phyloP scores from a whole-genome alignment of 2,329 filamentous ascomycete species.

The Venturia asperata region DNA sequence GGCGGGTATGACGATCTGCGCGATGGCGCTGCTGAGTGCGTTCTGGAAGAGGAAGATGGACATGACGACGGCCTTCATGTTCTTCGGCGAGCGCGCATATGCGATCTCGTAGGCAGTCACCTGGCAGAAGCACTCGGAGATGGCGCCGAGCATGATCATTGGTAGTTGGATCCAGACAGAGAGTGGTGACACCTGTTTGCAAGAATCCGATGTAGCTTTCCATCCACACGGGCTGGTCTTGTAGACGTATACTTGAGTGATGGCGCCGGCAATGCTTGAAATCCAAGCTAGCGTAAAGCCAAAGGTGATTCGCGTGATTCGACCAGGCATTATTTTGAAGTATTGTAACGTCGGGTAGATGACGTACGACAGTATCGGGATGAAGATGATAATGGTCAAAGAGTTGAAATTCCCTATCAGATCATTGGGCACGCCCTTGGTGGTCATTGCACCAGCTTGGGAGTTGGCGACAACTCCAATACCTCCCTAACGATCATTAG shows the following conservation, averaged over 20 bases:
- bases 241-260: constrained; percentile 44
- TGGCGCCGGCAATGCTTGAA: constrained; percentile 34
- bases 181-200: constrained; percentile 35
- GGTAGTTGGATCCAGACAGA: constrained; percentile 40
- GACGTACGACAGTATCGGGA: constrained; percentile 43
- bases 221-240: constrained; percentile 39
- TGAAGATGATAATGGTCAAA: constrained; percentile 41
- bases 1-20: constrained; percentile 38
- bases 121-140: constrained; percentile 22
- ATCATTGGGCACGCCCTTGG: constrained; percentile 45
- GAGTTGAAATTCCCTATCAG: constrained; percentile 46
- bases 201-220: constrained; percentile 31
- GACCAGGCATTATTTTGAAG: constrained; percentile 41
- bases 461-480: constrained; percentile 42
- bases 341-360: constrained; percentile 42
- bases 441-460: constrained; percentile 29
- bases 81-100: constrained; percentile 37
- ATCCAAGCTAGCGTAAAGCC: constrained; percentile 46
- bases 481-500: neutral
- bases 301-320: constrained; percentile 45
- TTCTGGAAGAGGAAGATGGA: constrained; percentile 37
- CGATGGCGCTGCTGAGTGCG: constrained; percentile 35
- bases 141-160: constrained; percentile 32
- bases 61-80: constrained; percentile 39
- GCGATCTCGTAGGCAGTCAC: constrained; percentile 40